Conservation (phyloP, 768 basidiomycete species). For the Suillus weaverae region DNA sequence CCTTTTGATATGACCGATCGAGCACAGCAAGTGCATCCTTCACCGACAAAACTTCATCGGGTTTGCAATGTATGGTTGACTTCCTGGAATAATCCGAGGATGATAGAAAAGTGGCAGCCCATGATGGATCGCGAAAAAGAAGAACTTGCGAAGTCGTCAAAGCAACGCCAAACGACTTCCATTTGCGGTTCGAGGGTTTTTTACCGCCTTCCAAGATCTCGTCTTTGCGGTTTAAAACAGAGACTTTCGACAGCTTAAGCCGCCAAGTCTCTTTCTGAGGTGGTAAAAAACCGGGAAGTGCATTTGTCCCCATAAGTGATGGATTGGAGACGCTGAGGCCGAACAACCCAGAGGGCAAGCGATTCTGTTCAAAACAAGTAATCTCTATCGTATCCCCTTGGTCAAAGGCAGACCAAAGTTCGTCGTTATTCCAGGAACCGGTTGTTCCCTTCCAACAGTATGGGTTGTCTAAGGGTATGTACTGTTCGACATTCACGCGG, state of each 20-base stretch:
- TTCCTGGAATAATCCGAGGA: slow-evolving; percentile 40
- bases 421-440: slow-evolving; percentile 66
- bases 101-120: slow-evolving; percentile 48
- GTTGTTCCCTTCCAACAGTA: slow-evolving; percentile 66
- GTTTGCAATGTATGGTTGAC: slow-evolving; percentile 54
- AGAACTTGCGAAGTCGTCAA: slow-evolving; percentile 89
- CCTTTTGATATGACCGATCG: slow-evolving; percentile 78
- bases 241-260: slow-evolving; percentile 78
- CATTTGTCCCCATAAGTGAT: slow-evolving; percentile 28
- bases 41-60: slow-evolving; percentile 84
- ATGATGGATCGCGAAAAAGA: slow-evolving; percentile 77
- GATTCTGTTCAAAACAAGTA: slow-evolving; percentile 39
- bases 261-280: slow-evolving; percentile 37
- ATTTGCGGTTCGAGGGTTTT: slow-evolving; percentile 77
- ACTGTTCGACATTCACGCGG: slow-evolving; percentile 60
- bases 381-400: slow-evolving; percentile 61
- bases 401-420: slow-evolving; percentile 64
- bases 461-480: slow-evolving; percentile 62
- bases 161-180: slow-evolving; percentile 83
- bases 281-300: slow-evolving; percentile 25
- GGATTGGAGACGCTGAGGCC: slow-evolving; percentile 34
- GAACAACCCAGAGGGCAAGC: slow-evolving; percentile 43
- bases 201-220: slow-evolving; percentile 76
- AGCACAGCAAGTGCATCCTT: slow-evolving; percentile 77
- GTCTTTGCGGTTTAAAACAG: slow-evolving; percentile 79